Evolutionary conservation across 1,139 yeast genomes (phyloP), one percentile per base, ranked within the genome.

Genomic region (Nadsonia commutata): DNA sequence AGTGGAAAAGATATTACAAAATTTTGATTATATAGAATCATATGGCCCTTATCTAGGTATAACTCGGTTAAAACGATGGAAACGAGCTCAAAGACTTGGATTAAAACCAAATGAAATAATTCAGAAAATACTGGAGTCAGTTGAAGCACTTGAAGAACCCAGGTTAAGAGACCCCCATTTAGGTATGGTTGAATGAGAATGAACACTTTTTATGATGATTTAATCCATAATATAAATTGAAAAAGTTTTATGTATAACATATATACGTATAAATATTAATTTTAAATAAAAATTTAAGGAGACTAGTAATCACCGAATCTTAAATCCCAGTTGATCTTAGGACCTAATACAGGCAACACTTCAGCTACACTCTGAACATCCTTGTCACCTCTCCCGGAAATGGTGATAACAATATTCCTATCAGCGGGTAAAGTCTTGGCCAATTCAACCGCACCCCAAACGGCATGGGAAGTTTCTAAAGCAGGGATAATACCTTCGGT

Each of bases 401-500:
- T 75, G 60, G 86, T 85, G 57, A 90, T 82, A 48, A 90, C 79
- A 49, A 90, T 68, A 59, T 84, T 78, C 65, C 86, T 74, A 52
- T 82, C 95, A 53, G 79, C 74, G 21, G 71, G 62, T 80, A 90
- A 72, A 16, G 79, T 79, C 68, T 84, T 84, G 31, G 99, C 98
- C 43, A 83, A 71, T 65, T 86, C 76, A 49, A 84, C 70, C 46
- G 90, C 99, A 53, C 96, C 96, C 57, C 72, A 81, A 46, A 90
- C 76, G 37, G 98, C 99, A 62, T 90, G 99, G 5, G 97, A 82
- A 1, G 96, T 83, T 66, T 90, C 99, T 60, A 90, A 73, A 21
- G 99, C 99, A 41, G 99, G 98, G 57, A 90, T 90, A 54, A 93
- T 90, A 64, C 99, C 99, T 67, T 90, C 99, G 51, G 84, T 72